Evolutionary conservation across 2,329 filamentous ascomycete species (phyloP).

Genomic region (Xylariomycetidae sp.): DNA sequence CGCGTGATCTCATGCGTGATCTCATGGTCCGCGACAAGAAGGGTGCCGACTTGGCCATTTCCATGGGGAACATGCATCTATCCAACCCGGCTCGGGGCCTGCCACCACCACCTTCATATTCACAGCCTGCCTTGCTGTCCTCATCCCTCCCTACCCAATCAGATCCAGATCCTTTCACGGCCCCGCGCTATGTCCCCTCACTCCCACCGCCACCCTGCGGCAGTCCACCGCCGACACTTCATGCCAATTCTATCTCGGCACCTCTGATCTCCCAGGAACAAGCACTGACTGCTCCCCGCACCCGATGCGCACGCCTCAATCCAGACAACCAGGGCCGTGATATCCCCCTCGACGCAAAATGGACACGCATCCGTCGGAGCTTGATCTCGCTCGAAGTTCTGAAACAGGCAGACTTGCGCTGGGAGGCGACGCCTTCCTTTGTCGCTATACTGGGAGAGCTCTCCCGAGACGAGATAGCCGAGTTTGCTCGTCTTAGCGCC

Average conservation of each 20-base stretch:
- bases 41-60: conserved; percentile 35
- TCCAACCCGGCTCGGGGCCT: conserved; percentile 23
- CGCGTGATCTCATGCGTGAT: conserved; percentile 48
- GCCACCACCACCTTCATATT: conserved; percentile 22
- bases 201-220: conserved; percentile 31
- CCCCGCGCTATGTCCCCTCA: conserved; percentile 33
- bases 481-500: conserved; percentile 45
- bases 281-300: conserved; percentile 9
- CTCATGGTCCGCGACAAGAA: conserved; percentile 43
- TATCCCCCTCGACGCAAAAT: conserved; percentile 53
- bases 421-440: conserved; percentile 56
- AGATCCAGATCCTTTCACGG: too few relatives aligned
- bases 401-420: conserved; percentile 49
- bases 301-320: conserved; percentile 36
- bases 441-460: conserved; percentile 57
- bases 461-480: conserved; percentile 44
- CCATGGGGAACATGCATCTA: conserved; percentile 38
- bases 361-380: conserved; percentile 53
- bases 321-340: conserved; percentile 54
- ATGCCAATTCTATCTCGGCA: conserved; percentile 20
- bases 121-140: conserved; percentile 31
- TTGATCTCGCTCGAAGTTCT: conserved; percentile 57
- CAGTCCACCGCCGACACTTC: conserved; percentile 24
- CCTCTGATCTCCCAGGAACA: conserved; percentile 18
- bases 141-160: conserved; percentile 26